Evolutionary conservation across 1,284 basidiomycete species (phyloP).

Genomic region (Laetiporus sulphureus): DNA sequence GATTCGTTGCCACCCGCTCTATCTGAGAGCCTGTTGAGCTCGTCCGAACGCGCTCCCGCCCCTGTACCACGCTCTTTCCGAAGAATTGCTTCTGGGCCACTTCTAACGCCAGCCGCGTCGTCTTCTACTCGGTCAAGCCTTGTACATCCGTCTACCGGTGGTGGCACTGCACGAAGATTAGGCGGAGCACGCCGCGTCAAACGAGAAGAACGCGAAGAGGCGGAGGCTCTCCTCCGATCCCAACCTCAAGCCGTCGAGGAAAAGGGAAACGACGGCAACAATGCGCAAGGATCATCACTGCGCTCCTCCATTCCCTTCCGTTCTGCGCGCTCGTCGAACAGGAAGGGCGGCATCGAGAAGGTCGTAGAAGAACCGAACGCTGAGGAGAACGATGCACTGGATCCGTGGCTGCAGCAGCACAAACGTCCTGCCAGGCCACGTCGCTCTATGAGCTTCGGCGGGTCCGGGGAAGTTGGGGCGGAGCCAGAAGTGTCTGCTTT

Average conservation of each 20-base stretch:
- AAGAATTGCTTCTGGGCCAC: constrained; percentile 53
- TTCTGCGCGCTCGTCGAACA: constrained; percentile 4
- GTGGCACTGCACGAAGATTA: constrained; percentile 29
- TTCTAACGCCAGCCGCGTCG: constrained; percentile 22
- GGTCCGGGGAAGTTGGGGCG: no score
- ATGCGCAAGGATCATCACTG: constrained; percentile 22
- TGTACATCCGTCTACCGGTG: constrained; percentile 24
- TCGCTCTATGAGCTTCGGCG: constrained; percentile 64
- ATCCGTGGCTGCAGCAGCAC: constrained; percentile 1
- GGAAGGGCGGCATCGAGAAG: constrained; percentile 12
- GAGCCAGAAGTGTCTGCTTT: neutral
- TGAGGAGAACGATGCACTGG: constrained; percentile 6
- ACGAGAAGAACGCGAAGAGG: constrained; percentile 32
- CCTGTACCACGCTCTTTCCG: constrained; percentile 43
- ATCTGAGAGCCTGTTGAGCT: constrained; percentile 47
- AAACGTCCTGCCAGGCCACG: constrained; percentile 39
- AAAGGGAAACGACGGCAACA: no score
- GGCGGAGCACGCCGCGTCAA: constrained; percentile 35
- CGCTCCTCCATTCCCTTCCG: constrained; percentile 9
- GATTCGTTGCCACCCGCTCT: constrained; percentile 50
- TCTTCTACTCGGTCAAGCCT: constrained; percentile 12
- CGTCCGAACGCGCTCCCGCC: constrained; percentile 21
- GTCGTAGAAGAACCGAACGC: constrained; percentile 14
- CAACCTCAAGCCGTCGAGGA: constrained; percentile 17
- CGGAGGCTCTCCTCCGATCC: constrained; percentile 18